These are phyloP conservation scores for Linnemannia elongata DNA, from an alignment of 192 early-diverging fungal species.

Conservation along the genomic window DNA sequence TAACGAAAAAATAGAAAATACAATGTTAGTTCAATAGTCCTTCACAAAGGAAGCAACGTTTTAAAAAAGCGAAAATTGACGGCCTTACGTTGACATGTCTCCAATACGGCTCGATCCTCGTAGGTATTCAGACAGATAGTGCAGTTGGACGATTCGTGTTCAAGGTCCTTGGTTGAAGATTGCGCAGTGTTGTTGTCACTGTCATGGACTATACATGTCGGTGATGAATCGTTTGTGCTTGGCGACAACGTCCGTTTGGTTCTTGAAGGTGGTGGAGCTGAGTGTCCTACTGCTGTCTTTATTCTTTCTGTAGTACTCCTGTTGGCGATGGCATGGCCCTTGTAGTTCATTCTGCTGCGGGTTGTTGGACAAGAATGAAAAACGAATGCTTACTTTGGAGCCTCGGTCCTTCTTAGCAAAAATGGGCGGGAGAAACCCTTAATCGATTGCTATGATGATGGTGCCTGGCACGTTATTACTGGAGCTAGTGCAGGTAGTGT, in stretches of 20 bases:
- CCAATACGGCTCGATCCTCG: slow-evolving; percentile 30
- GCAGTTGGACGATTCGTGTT: slow-evolving; percentile 1
- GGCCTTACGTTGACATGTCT: slow-evolving; percentile 32
- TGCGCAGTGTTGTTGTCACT: too few species aligned
- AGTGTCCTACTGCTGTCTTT: not conserved
- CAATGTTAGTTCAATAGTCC: not conserved
- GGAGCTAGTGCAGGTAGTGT: too few species aligned
- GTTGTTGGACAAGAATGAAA: not conserved
- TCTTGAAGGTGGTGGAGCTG: not conserved
- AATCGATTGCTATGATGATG: not conserved
- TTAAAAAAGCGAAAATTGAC: too few species aligned
- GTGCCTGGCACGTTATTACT: not conserved
- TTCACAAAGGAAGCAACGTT: not conserved
- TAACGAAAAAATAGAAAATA: not conserved
- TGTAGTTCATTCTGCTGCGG: not conserved
- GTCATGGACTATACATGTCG: not conserved
- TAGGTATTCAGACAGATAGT: slow-evolving; percentile 33
- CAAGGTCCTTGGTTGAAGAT: too few species aligned
- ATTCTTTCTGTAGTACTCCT: not conserved
- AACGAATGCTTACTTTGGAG: not conserved
- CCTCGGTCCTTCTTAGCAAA: not conserved
- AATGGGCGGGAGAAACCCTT: not conserved
- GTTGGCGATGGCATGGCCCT: not conserved
- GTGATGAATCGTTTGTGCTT: not conserved
- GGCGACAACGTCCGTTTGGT: not conserved